Conservation (phyloP, 78 protist genomes). For the Planoprotostelium fungivorum region DNA sequence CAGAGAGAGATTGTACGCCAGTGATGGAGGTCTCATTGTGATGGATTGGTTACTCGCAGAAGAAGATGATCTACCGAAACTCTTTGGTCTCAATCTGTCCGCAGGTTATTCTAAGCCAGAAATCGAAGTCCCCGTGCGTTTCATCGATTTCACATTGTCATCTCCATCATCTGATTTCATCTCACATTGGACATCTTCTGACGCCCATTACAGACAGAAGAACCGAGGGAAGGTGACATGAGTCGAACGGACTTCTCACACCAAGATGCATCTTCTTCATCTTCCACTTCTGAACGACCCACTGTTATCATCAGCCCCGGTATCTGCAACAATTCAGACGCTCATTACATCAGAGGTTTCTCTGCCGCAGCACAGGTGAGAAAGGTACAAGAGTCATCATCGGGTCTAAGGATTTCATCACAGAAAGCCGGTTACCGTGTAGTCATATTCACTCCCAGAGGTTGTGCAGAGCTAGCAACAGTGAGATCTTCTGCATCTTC, state of each 20-base stretch:
- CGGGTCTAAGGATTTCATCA: neutral
- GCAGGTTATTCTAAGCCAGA: neutral
- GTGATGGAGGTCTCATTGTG: neutral
- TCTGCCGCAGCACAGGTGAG: slow-evolving; percentile 2
- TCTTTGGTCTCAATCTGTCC: neutral
- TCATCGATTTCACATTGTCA: no score
- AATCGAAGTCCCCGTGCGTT: neutral
- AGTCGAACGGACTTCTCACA: neutral
- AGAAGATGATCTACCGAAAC: neutral
- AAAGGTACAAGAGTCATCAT: no score
- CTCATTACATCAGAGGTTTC: neutral
- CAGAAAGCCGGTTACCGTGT: neutral
- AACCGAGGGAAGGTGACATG: neutral
- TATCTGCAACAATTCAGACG: neutral
- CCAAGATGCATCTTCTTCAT: no score
- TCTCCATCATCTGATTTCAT: neutral
- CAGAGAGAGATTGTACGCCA: neutral
- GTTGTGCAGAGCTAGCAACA: neutral
- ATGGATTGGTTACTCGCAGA: neutral
- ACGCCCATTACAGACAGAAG: neutral
- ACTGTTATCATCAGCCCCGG: neutral
- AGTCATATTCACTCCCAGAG: neutral
- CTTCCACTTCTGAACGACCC: neutral
- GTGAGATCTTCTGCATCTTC: no score
- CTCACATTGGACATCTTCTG: neutral